These are phyloP conservation scores for Leersia perrieri DNA, from an alignment of 176 grass and related monocot genomes.

Conservation along the genomic window DNA sequence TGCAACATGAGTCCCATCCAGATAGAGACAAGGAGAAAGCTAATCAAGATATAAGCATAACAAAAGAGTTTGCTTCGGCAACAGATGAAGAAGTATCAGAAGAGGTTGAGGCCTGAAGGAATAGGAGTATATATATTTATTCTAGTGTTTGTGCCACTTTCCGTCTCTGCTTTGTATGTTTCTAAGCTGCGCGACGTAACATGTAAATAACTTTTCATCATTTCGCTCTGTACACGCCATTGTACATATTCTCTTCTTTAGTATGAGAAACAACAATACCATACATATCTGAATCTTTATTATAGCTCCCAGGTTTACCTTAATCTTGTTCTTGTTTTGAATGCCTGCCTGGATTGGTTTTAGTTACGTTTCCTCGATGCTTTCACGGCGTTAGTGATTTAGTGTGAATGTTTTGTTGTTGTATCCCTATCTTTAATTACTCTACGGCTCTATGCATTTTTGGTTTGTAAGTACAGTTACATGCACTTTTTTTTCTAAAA, in stretches of 20 bases:
- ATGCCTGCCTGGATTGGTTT: no score
- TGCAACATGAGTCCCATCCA: not conserved
- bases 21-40: constrained; percentile 22
- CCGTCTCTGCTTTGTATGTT: not conserved
- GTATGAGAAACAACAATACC: not conserved
- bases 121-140: not conserved
- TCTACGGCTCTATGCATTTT: no score
- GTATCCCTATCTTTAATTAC: no score
- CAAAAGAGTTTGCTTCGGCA: constrained; percentile 2
- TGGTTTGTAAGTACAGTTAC: no score
- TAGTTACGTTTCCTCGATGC: no score
- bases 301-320: not conserved
- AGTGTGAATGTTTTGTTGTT: no score
- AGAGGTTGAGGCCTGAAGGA: constrained; percentile 4
- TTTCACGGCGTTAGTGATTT: no score
- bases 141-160: not conserved
- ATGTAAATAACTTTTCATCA: not conserved
- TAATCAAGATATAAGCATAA: not conserved
- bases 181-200: not conserved
- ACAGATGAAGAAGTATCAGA: constrained; percentile 18
- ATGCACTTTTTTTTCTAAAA: no score
- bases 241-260: not conserved
- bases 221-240: not conserved
- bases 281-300: not conserved
- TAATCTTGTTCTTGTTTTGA: no score